These are phyloP conservation scores for Dioszegia crocea DNA, from an alignment of 768 basidiomycete genomes.

Conservation along the genomic window DNA sequence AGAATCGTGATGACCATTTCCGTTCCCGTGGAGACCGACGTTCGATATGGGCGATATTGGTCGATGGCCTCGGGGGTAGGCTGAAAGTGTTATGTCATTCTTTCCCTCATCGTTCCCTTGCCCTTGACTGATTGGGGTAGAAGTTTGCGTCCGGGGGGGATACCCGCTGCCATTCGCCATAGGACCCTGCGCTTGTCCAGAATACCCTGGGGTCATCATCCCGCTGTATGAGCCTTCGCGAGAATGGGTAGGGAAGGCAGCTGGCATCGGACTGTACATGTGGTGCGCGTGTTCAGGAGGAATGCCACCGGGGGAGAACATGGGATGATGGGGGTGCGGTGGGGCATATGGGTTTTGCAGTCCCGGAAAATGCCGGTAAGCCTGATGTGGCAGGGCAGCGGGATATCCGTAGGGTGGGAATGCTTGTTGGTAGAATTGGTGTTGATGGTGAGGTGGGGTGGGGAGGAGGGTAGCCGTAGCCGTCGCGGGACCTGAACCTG, in stretches of 20 bases:
- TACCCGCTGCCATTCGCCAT: constrained; percentile 37
- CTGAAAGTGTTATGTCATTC: neutral
- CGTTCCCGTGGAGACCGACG: neutral
- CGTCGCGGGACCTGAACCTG: neutral
- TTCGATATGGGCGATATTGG: neutral
- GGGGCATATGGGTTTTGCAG: constrained; percentile 32
- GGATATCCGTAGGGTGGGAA: constrained; percentile 31
- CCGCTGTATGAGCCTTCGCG: constrained; percentile 35
- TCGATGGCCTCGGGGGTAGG: constrained; percentile 7
- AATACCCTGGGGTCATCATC: constrained; percentile 29
- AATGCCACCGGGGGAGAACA: constrained; percentile 27
- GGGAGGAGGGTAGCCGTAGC: constrained; percentile 3
- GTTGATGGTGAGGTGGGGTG: constrained; percentile 27
- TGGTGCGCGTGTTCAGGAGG: constrained; percentile 28
- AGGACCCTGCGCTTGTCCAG: constrained; percentile 6
- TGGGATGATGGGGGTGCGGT: constrained; percentile 25
- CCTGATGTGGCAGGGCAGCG: constrained; percentile 27
- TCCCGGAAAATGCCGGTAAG: constrained; percentile 33
- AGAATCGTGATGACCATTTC: constrained; percentile 10
- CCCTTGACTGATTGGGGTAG: constrained; percentile 35
- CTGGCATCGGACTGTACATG: constrained; percentile 34
- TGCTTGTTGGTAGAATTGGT: constrained; percentile 31
- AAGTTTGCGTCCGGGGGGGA: constrained; percentile 36
- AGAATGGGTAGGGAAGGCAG: constrained; percentile 26
- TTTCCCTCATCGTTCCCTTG: constrained; percentile 12